These are phyloP conservation scores for Metarhizium album DNA, from an alignment of 2,329 filamentous ascomycete genomes.

Conservation along the genomic window DNA sequence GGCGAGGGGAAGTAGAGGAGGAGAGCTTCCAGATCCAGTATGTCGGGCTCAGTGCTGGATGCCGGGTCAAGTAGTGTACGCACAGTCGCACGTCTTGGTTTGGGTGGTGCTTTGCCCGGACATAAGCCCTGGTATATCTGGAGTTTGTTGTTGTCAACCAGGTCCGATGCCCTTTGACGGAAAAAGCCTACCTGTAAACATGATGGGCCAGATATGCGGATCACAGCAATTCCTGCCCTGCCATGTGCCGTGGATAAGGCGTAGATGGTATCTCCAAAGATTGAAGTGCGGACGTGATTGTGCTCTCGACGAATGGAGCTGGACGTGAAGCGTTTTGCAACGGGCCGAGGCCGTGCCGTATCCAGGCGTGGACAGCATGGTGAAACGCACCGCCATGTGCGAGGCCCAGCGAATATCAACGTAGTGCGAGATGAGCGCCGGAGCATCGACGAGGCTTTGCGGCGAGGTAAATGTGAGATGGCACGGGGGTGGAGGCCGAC, in stretches of 20 bases:
- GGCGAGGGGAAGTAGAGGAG: slow-evolving; percentile 76
- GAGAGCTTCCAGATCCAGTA: slow-evolving; percentile 69
- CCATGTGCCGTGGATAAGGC: slow-evolving; percentile 82
- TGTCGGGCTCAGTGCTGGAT: slow-evolving; percentile 13
- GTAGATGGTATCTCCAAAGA: slow-evolving; percentile 61
- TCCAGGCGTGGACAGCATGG: neutral
- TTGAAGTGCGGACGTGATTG: slow-evolving; percentile 5
- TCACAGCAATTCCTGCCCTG: slow-evolving; percentile 79
- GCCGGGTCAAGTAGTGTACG: slow-evolving; percentile 57
- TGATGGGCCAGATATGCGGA: slow-evolving; percentile 73
- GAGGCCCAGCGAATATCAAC: neutral
- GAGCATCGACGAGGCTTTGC: slow-evolving; percentile 4
- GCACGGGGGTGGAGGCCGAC: neutral
- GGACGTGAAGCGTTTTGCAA: slow-evolving; percentile 1
- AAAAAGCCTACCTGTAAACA: slow-evolving; percentile 44
- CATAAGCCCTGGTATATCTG: slow-evolving; percentile 43
- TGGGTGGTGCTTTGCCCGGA: slow-evolving; percentile 32
- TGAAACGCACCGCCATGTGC: neutral
- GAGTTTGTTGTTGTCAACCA: slow-evolving; percentile 1
- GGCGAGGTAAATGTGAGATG: neutral
- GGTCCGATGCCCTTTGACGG: neutral
- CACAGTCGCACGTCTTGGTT: slow-evolving; percentile 53
- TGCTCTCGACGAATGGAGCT: neutral
- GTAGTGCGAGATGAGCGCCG: slow-evolving; percentile 3
- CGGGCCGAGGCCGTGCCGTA: neutral